Evolutionary conservation across 2,329 filamentous ascomycete species (phyloP), one percentile per base, ranked within the genome.

Genomic region (Cladosporium phlei): DNA sequence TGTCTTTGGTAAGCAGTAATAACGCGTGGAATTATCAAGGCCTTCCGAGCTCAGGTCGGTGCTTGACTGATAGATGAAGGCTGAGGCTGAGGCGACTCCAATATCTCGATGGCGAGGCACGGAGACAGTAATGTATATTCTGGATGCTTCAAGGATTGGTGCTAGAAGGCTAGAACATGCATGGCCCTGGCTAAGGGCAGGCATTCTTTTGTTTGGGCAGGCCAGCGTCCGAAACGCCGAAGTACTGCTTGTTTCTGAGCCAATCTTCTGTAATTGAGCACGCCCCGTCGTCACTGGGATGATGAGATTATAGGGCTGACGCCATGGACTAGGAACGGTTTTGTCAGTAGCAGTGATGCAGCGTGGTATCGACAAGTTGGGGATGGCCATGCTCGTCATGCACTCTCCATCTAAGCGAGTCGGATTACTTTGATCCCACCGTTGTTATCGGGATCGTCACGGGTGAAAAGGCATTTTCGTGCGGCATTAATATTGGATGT

Each of bases 261-360:
- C 37, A 39, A 39, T 39, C 37, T 39, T 39, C 37, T 39, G 37
- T 22, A 16, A 16, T 39, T 27, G 16, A 39, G 37, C 37, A 39
- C 37, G 37, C 37, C 24, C 37, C 37, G 37, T 39, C 25, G 37
- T 29, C 22, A 27, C 37, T 22, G 12, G 22, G 37, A 19, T 12
- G 17, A 39, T 39, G 16, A n/a, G 37, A 16, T 39, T 16, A 22
- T 19, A 39, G 17, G 37, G 37, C 37, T 39, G 37, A 39, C n/a
- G 16, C 37, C 25, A 16, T 28, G 10, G 37, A 39, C 37, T 6
- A 25, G 37, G 27, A 22, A 28, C 24, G 27, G 37, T 21, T 9
- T 12, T 14, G 11, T 39, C 16, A 14, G 25, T 3, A 25, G 17
- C 16, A 16, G 25, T 39, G 37, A 39, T 39, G 24, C 24, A 6